Conservation (phyloP, 495 filamentous ascomycete genomes). For the Penicillium arizonense region DNA sequence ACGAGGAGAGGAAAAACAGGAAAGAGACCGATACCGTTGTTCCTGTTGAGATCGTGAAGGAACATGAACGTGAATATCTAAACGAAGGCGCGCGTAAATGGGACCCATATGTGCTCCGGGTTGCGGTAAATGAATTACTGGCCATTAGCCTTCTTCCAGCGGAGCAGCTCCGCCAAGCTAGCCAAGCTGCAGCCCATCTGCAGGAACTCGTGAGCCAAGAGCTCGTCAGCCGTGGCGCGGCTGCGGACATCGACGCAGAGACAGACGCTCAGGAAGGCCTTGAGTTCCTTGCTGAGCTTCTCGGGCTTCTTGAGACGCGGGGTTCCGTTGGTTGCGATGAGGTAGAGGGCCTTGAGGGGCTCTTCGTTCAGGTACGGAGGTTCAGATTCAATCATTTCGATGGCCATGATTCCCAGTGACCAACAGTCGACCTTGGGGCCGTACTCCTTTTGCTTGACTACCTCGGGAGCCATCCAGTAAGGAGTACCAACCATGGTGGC, state of each 20-base stretch:
- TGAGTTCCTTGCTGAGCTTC: slow-evolving; percentile 93
- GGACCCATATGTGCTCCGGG: slow-evolving; percentile 34
- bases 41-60: slow-evolving; percentile 6
- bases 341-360: slow-evolving; percentile 89
- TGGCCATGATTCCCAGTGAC: slow-evolving; percentile 99
- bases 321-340: slow-evolving; percentile 97
- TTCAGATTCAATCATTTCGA: slow-evolving; percentile 99
- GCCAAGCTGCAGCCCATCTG: slow-evolving; percentile 64
- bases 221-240: slow-evolving; percentile 84
- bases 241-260: slow-evolving; percentile 95
- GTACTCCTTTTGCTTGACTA: slow-evolving; percentile 99
- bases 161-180: slow-evolving; percentile 81
- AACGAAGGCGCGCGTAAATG: slow-evolving; percentile 29
- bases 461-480: slow-evolving; percentile 99
- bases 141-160: slow-evolving; percentile 56
- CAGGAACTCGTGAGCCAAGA: slow-evolving; percentile 80
- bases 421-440: slow-evolving; percentile 98
- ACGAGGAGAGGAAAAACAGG: background rate
- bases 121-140: slow-evolving; percentile 25
- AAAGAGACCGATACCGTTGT: background rate
- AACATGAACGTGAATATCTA: slow-evolving; percentile 12
- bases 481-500: slow-evolving; percentile 99
- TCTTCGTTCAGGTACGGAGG: slow-evolving; percentile 98
- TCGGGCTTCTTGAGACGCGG: slow-evolving; percentile 96
- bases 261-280: slow-evolving; percentile 92